phyloP scores from a whole-genome alignment of 2,329 filamentous ascomycete species.

The Calycina herbarum region DNA sequence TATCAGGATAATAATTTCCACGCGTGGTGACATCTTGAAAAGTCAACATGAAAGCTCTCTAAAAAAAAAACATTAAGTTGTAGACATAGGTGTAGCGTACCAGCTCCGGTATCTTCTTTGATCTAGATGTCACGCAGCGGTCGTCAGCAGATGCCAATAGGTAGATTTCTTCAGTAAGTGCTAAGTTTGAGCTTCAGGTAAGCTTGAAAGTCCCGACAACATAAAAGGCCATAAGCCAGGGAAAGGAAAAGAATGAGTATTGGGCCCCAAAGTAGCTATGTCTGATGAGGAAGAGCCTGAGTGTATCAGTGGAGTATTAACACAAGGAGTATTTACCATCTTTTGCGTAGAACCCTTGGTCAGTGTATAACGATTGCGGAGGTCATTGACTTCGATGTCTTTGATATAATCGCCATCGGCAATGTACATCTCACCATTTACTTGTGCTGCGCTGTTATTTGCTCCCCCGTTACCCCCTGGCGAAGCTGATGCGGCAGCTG shows the following conservation, averaged over 20 bases:
- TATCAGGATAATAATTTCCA: conserved; percentile 95
- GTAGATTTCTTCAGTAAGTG: conserved; percentile 57
- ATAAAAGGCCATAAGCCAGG: conserved; percentile 38
- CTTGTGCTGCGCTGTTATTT: conserved; percentile 46
- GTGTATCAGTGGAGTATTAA: conserved; percentile 66
- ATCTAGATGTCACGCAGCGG: conserved; percentile 89
- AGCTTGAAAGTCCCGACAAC: conserved; percentile 65
- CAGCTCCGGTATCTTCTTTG: conserved; percentile 98
- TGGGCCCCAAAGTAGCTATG: conserved; percentile 37
- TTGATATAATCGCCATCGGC: conserved; percentile 98
- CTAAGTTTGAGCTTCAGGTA: conserved; percentile 65
- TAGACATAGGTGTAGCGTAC: conserved; percentile 68
- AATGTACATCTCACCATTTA: conserved; percentile 89
- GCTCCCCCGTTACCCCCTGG: conserved; percentile 25
- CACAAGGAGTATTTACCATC: conserved; percentile 91
- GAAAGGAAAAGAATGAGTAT: conserved; percentile 31
- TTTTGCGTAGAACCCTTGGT: conserved; percentile 97
- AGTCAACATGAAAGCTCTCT: conserved; percentile 54
- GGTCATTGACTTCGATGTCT: conserved; percentile 97
- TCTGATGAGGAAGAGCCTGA: conserved; percentile 37
- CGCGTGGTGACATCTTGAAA: conserved; percentile 96
- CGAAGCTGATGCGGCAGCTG: conserved; percentile 32
- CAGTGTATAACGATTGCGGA: conserved; percentile 93
- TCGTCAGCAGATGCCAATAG: conserved; percentile 93
- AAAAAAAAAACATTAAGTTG: conserved; percentile 40